A percentile compares a stretch with the other conserved stretches of the same genome.
These are phyloP conservation scores for Komagataella mondaviorum DNA, from an alignment of 805 yeast genomes.

Conservation along the genomic window DNA sequence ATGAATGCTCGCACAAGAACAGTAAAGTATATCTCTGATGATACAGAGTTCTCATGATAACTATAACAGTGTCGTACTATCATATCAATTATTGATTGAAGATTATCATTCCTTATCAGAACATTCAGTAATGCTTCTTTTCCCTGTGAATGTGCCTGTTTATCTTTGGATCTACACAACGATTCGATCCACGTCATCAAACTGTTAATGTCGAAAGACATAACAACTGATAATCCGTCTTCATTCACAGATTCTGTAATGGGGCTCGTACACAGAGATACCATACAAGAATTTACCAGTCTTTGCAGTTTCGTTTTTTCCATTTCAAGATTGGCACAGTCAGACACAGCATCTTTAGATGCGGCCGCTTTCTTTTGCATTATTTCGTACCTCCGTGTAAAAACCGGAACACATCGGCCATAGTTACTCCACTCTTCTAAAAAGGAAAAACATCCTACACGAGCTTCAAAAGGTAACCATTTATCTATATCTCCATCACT, in stretches of 20 bases:
- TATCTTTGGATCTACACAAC: slow-evolving; percentile 45
- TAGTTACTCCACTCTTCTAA: slow-evolving; percentile 93
- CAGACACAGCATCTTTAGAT: slow-evolving; percentile 28
- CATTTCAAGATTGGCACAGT: slow-evolving; percentile 68
- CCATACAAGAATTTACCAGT: slow-evolving; percentile 75
- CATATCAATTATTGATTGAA: slow-evolving; percentile 36
- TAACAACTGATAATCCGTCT: slow-evolving; percentile 32
- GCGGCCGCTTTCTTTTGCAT: slow-evolving; percentile 31
- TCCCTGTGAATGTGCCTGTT: slow-evolving; percentile 48
- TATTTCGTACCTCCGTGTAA: slow-evolving; percentile 50
- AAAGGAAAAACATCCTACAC: slow-evolving; percentile 70
- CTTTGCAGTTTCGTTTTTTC: slow-evolving; percentile 59
- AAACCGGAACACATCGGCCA: slow-evolving; percentile 49
- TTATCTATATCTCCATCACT: slow-evolving; percentile 27
- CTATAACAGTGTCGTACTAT: slow-evolving; percentile 64
- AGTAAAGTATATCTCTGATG: slow-evolving; percentile 57
- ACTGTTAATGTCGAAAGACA: slow-evolving; percentile 60
- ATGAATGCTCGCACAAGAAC: slow-evolving; percentile 56
- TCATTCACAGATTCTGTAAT: slow-evolving; percentile 31
- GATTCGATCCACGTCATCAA: slow-evolving; percentile 75
- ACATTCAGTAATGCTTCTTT: slow-evolving; percentile 58
- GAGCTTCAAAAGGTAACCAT: slow-evolving; percentile 78
- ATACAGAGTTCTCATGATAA: slow-evolving; percentile 31
- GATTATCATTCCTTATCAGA: slow-evolving; percentile 43
- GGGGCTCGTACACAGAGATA: slow-evolving; percentile 65